Conservation (phyloP, 345 rosid species). For the Limnanthes douglasii region DNA sequence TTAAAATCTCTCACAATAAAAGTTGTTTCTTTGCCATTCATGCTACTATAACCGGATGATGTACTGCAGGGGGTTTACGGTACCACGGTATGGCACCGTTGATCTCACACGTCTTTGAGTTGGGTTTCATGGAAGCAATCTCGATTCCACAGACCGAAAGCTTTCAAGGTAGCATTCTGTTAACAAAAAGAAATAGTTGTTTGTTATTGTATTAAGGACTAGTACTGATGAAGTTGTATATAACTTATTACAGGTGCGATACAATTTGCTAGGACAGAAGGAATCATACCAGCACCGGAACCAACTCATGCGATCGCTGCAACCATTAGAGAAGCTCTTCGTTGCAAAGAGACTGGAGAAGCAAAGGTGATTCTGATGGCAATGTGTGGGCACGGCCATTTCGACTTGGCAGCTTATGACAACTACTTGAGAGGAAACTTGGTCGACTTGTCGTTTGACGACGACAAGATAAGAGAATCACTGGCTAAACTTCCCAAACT, state of each 20-base stretch:
- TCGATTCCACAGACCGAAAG: conserved; percentile 77
- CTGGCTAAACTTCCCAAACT: conserved; percentile 53
- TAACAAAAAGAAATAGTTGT: too few relatives aligned
- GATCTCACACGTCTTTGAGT: conserved; percentile 68
- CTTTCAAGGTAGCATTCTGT: conserved; percentile 39
- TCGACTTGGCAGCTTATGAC: conserved; percentile 71
- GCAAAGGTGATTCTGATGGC: conserved; percentile 78
- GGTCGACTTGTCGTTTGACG: conserved; percentile 62
- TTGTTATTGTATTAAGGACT: too few relatives aligned
- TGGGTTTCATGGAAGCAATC: conserved; percentile 80
- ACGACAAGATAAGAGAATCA: conserved; percentile 44
- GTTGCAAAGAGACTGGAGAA: conserved; percentile 68
- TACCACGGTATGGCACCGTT: conserved; percentile 97
- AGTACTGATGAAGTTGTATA: too few relatives aligned
- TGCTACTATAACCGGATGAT: too few relatives aligned
- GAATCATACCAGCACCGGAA: conserved; percentile 86
- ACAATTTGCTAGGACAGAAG: conserved; percentile 76
- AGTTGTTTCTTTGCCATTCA: too few relatives aligned
- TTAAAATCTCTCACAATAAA: too few relatives aligned
- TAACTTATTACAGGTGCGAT: conserved; percentile 72
- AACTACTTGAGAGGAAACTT: conserved; percentile 59
- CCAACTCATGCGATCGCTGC: conserved; percentile 96
- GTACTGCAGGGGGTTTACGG: conserved; percentile 59
- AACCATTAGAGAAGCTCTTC: conserved; percentile 75
- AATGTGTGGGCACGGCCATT: conserved; percentile 97